Evolutionary conservation across 2,329 filamentous ascomycete species (phyloP).

Genomic region (Ascochyta pisi): DNA sequence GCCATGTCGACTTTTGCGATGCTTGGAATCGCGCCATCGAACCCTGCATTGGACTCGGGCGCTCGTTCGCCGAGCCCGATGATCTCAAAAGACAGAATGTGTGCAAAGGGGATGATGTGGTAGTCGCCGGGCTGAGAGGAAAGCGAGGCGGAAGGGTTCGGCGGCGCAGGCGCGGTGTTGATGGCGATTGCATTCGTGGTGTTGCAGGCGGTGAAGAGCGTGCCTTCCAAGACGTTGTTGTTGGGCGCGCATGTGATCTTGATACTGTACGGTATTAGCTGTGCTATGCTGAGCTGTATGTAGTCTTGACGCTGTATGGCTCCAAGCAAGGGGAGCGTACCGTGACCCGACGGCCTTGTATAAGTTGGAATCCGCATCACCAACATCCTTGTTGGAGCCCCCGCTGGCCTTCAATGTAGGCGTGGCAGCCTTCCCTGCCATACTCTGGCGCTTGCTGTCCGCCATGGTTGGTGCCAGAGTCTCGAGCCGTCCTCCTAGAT

Average conservation of each 20-base stretch:
- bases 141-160: constrained; percentile 51
- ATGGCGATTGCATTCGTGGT: constrained; percentile 67
- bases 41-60: constrained; percentile 49
- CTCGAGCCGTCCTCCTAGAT: constrained; percentile 1
- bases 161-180: constrained; percentile 59
- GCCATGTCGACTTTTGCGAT: constrained; percentile 62
- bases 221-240: constrained; percentile 64
- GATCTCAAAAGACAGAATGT: constrained; percentile 65
- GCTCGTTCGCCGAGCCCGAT: constrained; percentile 50
- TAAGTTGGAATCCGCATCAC: constrained; percentile 61
- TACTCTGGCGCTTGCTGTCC: constrained; percentile 65
- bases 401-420: constrained; percentile 53
- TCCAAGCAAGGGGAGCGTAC: constrained; percentile 51
- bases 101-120: constrained; percentile 66
- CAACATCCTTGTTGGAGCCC: constrained; percentile 52
- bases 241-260: constrained; percentile 63
- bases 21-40: constrained; percentile 53
- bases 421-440: constrained; percentile 61
- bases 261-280: constrained; percentile 54
- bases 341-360: constrained; percentile 67
- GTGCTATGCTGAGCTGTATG: not conserved
- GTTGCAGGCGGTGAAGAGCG: constrained; percentile 67
- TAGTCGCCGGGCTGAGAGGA: constrained; percentile 60
- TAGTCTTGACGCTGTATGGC: not conserved
- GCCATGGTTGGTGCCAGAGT: constrained; percentile 53